These are phyloP conservation scores for Leptographium lundbergii DNA, from an alignment of 2,329 filamentous ascomycete species.

Conservation along the genomic window DNA sequence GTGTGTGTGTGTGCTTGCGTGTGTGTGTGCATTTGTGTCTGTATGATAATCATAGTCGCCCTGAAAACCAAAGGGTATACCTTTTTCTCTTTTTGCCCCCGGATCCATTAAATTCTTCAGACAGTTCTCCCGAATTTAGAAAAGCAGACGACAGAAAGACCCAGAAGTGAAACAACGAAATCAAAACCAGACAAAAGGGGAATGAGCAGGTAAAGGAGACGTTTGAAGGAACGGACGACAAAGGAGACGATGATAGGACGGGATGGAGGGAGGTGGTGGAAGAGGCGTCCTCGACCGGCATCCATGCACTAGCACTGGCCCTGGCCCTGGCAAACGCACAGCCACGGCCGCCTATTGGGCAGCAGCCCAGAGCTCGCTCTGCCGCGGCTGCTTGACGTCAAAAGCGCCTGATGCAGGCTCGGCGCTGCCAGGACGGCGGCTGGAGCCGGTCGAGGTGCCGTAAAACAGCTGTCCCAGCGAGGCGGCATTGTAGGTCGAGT, in stretches of 20 bases:
- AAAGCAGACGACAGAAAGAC: neutral
- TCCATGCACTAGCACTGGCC: neutral
- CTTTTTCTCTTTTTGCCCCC: neutral
- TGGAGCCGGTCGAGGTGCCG: constrained; percentile 29
- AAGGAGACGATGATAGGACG: neutral
- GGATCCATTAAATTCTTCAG: neutral
- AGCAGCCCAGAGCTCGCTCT: constrained; percentile 39
- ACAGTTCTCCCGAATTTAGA: neutral
- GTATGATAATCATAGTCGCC: neutral
- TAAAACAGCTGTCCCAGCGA: constrained; percentile 62
- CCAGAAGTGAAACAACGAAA: neutral
- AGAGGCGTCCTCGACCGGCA: too few relatives aligned
- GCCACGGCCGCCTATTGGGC: constrained; percentile 25
- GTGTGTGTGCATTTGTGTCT: neutral
- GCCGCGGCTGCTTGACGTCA: constrained; percentile 31
- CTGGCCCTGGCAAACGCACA: too few relatives aligned
- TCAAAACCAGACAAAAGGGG: neutral
- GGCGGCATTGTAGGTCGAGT: constrained; percentile 48
- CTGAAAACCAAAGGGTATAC: neutral
- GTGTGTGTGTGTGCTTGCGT: neutral
- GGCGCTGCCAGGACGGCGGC: constrained; percentile 62
- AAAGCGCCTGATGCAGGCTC: constrained; percentile 34
- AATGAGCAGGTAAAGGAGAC: neutral
- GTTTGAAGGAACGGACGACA: neutral
- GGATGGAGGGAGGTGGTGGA: neutral